Evolutionary conservation across 129 eudicot species (phyloP).

Genomic region (Chrysanthemum lavandulifolium): DNA sequence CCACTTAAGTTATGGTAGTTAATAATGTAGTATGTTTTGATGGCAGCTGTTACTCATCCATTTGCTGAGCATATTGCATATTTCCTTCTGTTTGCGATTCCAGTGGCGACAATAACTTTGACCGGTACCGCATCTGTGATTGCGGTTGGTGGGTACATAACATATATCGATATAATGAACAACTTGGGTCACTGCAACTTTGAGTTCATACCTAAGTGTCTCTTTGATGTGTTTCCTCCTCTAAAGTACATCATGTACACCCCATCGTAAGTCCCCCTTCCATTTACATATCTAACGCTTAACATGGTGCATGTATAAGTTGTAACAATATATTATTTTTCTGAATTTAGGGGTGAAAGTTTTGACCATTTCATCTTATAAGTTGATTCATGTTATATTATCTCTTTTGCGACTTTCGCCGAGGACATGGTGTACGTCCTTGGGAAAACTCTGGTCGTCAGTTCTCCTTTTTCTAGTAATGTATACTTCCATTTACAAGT

Average conservation of each 20-base stretch:
- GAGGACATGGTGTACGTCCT: too few species aligned
- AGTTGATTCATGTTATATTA: too few species aligned
- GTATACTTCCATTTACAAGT: too few species aligned
- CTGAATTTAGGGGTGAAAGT: too few species aligned
- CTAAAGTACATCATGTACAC: conserved; percentile 75
- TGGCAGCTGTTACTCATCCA: conserved; percentile 76
- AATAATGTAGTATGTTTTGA: not conserved
- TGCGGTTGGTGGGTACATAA: conserved; percentile 35
- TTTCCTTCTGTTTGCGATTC: conserved; percentile 54
- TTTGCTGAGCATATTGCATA: conserved; percentile 71
- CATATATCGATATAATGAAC: conserved; percentile 62
- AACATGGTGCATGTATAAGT: too few species aligned
- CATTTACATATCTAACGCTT: not conserved
- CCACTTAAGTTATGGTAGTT: not conserved
- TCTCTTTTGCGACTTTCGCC: too few species aligned
- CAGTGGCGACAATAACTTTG: conserved; percentile 31
- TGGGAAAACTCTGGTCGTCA: too few species aligned
- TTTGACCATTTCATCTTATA: too few species aligned
- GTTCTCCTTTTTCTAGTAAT: too few species aligned
- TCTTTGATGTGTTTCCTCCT: conserved; percentile 55
- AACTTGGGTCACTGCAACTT: conserved; percentile 84
- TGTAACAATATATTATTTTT: too few species aligned
- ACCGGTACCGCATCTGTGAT: conserved; percentile 37
- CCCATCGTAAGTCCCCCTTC: conserved; percentile 56
- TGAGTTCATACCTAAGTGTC: conserved; percentile 46